Evolutionary conservation across 768 basidiomycete genomes (phyloP).

Genomic region (Suillus placidus): DNA sequence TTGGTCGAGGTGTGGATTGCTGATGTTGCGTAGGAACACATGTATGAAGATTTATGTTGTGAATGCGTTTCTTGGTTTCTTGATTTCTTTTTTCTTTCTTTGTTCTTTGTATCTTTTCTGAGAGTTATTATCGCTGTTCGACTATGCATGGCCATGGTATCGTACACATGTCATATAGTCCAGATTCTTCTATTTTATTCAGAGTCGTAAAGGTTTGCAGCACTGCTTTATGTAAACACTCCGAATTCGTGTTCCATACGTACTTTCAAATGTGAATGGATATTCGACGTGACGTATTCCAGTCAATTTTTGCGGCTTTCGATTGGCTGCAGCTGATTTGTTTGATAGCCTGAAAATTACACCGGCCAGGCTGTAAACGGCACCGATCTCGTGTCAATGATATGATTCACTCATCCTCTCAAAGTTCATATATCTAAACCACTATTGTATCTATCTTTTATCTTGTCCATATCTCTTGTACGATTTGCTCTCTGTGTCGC

Average conservation of each 20-base stretch:
- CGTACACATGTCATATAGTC: background rate
- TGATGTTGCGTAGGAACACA: background rate
- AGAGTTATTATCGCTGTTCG: background rate
- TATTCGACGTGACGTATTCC: background rate
- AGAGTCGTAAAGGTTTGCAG: background rate
- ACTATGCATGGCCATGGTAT: background rate
- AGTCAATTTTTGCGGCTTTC: background rate
- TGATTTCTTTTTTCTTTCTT: background rate
- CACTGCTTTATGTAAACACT: background rate
- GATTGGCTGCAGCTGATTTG: background rate
- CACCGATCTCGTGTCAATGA: slow-evolving; percentile 1
- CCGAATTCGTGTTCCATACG: background rate
- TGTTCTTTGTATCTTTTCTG: background rate
- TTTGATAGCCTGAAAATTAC: no score
- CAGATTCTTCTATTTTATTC: background rate
- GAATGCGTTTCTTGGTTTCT: background rate
- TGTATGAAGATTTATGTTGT: background rate
- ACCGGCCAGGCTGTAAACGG: background rate
- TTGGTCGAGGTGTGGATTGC: background rate
- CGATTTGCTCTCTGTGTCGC: slow-evolving; percentile 4
- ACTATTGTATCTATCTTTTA: slow-evolving; percentile 9
- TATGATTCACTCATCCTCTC: background rate
- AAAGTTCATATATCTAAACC: background rate
- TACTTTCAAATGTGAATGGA: background rate
- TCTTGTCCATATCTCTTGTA: slow-evolving; percentile 10